phyloP scores from a whole-genome alignment of 495 filamentous ascomycete genomes.

The Neurospora terricola region DNA sequence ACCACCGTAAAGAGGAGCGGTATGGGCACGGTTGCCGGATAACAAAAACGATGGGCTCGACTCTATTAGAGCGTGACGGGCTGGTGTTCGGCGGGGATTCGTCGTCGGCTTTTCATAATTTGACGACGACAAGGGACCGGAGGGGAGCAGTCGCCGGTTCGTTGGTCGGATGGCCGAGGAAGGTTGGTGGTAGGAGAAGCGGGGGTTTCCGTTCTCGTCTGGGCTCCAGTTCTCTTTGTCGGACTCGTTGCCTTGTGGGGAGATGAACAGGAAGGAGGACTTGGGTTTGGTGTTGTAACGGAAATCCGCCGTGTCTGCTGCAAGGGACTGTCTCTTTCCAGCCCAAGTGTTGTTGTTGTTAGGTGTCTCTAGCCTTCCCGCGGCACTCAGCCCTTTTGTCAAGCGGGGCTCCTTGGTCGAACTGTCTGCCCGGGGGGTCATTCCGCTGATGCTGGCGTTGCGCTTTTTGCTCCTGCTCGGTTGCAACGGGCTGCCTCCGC shows the following conservation, averaged over 20 bases:
- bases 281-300: slow-evolving; percentile 36
- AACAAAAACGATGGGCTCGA: slow-evolving; percentile 13
- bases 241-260: slow-evolving; percentile 49
- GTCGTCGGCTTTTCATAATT: slow-evolving; percentile 1
- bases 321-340: background rate
- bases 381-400: slow-evolving; percentile 51
- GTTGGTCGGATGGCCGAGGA: background rate
- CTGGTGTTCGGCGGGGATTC: slow-evolving; percentile 27
- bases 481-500: slow-evolving; percentile 33
- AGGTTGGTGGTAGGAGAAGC: slow-evolving; percentile 13
- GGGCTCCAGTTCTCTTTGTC: slow-evolving; percentile 90
- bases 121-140: background rate
- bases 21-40: slow-evolving; percentile 21
- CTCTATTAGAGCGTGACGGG: slow-evolving; percentile 20
- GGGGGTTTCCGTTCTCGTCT: slow-evolving; percentile 37
- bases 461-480: slow-evolving; percentile 44
- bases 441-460: slow-evolving; percentile 40
- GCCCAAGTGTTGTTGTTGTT: slow-evolving; percentile 18
- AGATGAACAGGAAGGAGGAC: slow-evolving; percentile 17
- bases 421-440: slow-evolving; percentile 31
- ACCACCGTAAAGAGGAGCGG: slow-evolving; percentile 14
- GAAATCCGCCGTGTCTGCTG: slow-evolving; percentile 11
- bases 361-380: slow-evolving; percentile 55
- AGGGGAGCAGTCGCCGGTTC: slow-evolving; percentile 15
- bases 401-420: slow-evolving; percentile 56